Evolutionary conservation across 2,329 filamentous ascomycete species (phyloP).

Genomic region (Colletotrichum paranaense): DNA sequence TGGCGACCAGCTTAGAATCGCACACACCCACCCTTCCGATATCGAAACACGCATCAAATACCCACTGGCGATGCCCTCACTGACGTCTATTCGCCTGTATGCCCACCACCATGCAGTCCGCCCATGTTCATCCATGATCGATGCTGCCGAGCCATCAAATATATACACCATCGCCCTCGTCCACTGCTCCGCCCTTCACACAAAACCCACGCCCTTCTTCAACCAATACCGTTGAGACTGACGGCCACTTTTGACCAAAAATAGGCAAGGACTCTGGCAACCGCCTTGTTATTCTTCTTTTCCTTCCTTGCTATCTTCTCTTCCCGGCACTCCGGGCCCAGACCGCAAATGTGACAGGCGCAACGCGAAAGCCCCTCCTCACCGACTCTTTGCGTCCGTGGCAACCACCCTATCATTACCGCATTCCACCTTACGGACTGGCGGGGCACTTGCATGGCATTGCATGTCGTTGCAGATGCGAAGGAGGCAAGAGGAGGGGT

Average conservation of each 20-base stretch:
- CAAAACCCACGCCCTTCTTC: conserved; percentile 8
- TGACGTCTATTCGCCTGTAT: conserved; percentile 30
- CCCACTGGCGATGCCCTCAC: conserved; percentile 34
- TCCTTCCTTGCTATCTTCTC: background rate
- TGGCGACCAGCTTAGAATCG: background rate
- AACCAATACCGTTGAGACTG: conserved; percentile 3
- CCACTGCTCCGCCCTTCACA: background rate
- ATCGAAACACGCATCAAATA: conserved; percentile 13
- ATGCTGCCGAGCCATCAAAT: conserved; percentile 21
- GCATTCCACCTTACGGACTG: conserved; percentile 21
- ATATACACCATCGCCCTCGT: background rate
- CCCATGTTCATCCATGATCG: background rate
- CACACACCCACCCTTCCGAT: conserved; percentile 21
- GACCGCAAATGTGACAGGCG: conserved; percentile 36
- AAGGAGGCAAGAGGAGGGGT: conserved; percentile 22
- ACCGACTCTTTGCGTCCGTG: conserved; percentile 35
- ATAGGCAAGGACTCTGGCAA: conserved; percentile 11
- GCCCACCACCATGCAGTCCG: conserved; percentile 17
- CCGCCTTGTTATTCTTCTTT: conserved; percentile 4
- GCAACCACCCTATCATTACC: conserved; percentile 29
- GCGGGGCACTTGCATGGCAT: conserved; percentile 33
- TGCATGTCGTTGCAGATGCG: conserved; percentile 35
- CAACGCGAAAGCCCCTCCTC: conserved; percentile 20
- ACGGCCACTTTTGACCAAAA: conserved; percentile 21
- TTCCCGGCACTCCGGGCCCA: conserved; percentile 15